Evolutionary conservation across 192 early-diverging fungal species (phyloP), one percentile per base, ranked within the genome.

Genomic region (Mortierella alpina): DNA sequence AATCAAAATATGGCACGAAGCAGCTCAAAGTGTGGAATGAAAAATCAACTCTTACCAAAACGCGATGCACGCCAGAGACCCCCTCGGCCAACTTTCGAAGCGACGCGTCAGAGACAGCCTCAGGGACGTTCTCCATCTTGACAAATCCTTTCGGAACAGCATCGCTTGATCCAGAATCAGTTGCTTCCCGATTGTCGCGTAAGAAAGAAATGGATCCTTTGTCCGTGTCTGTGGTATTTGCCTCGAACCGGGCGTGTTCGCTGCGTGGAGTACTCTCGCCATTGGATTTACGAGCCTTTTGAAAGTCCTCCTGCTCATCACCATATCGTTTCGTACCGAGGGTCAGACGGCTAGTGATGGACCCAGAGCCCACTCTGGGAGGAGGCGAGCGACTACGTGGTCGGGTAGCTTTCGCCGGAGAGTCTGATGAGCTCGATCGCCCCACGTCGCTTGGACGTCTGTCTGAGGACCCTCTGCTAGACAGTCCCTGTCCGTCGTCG

Each of bases 81-180:
- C 66, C 77, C 9, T 64, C 53, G 2, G 77, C 77, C 15, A 80
- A 22, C 6, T 63, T 67, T 1, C 70, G 63, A 18, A 80, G 66
- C 11, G 70, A 65, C 5, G 50, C 59, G 14, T 80, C 77, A 7
- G 77, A 72, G 22, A 72, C 6, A 1, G 64, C 49, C 7, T 68
- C 70, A 10, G 77, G 77, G 4, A 80, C 50, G 11, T 80, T 80
- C 12, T 80, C 77, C 59, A 80, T 53, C 14, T 63, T 70, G 22
- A 80, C 77, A 66, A 72, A 72, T 17, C 77, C 77, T 13, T 48
- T 63, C 0, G 77, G 65, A 6, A 46, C 59, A 4, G 54, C 22
- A 58, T 53, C 51, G 15, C 12, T 18, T 14, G 20, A 17, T 41
- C 55, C 47, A 47, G 64, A 4, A 22, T 64, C 15, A 15, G 53